These are phyloP conservation scores for Tetracladium marchalianum DNA, from an alignment of 495 filamentous ascomycete species.

Conservation along the genomic window DNA sequence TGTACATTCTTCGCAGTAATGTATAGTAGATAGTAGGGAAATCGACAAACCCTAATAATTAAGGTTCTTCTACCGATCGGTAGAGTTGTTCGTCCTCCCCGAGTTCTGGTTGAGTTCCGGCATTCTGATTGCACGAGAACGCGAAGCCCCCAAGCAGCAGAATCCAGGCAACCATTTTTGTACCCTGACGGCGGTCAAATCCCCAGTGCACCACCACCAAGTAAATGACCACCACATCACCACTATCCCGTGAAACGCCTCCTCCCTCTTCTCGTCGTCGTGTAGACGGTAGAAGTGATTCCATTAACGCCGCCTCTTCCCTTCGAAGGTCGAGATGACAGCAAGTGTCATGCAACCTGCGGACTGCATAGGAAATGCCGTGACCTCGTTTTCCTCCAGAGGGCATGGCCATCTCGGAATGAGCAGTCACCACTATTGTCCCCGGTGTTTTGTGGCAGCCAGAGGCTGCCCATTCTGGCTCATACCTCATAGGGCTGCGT, in stretches of 20 bases:
- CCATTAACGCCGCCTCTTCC: background rate
- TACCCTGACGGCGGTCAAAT: background rate
- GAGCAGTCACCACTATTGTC: background rate
- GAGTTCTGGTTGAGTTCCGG: too few relatives aligned
- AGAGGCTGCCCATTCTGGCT: too few relatives aligned
- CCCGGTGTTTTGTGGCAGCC: background rate
- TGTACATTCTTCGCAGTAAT: too few relatives aligned
- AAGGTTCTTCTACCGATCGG: too few relatives aligned
- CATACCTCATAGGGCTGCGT: slow-evolving; percentile 12
- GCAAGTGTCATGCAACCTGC: background rate
- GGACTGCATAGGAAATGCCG: background rate
- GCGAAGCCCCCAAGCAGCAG: background rate
- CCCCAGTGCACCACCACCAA: background rate
- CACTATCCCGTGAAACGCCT: too few relatives aligned
- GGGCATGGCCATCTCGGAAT: background rate
- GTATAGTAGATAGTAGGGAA: too few relatives aligned
- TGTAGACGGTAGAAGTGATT: background rate
- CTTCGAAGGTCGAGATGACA: background rate
- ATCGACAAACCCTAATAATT: too few relatives aligned
- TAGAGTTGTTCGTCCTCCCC: too few relatives aligned
- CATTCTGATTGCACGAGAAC: too few relatives aligned
- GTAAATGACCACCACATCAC: too few relatives aligned
- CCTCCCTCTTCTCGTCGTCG: background rate
- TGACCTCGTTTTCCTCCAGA: background rate
- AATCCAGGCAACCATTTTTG: background rate